Evolutionary conservation across 371 early-diverging fungal genomes (phyloP), one percentile per base, ranked within the genome.

Genomic region (Mortierella sp.): DNA sequence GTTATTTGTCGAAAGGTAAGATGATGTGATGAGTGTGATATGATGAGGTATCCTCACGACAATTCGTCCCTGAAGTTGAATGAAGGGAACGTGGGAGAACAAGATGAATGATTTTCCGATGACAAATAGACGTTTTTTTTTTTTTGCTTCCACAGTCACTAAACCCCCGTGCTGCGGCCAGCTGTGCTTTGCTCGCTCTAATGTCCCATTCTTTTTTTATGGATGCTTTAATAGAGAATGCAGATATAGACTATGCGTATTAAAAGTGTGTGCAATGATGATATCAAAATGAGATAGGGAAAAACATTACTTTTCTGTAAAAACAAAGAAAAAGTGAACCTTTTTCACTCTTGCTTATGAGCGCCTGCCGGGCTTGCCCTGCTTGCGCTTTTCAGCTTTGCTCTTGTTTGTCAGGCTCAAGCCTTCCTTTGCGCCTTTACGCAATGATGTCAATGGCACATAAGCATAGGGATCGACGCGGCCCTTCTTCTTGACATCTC

Each of bases 391-490:
- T n/a, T 79, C 79, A 9, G 65, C 19, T 68, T 79, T 79, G 67
- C 79, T 79, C 74, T 70, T 79, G 70, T 79, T 79, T 7, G 79
- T 79, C 66, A 79, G 58, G 55, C 66, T 73, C 31, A 79, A 51
- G 4, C 79, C 79, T n/a, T 74, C 79, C 60, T 74, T 69, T 22
- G 66, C 67, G 32, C 79, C 79, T 70, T 79, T 79, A 43, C 79
- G 73, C 34, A 79, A 35, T 29, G 79, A 79, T 2, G 83, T 87
- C 70, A 98, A 87, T 58, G 99, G 98, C 54, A 98, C 90, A 84
- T 98, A 98, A n/a, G 97, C 96, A 80, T 89, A 97, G 45, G 99
- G 99, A 84, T 98, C 97, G 8, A 95, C 88, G 75, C 91, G 91
- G 40, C 94, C 94, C 73, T 89, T 88, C 70, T 88, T 89, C 87